A percentile compares a stretch with the other conserved stretches of the same genome.
Conservation (phyloP, 2,329 filamentous ascomycete species). For the Claviceps sp. region DNA sequence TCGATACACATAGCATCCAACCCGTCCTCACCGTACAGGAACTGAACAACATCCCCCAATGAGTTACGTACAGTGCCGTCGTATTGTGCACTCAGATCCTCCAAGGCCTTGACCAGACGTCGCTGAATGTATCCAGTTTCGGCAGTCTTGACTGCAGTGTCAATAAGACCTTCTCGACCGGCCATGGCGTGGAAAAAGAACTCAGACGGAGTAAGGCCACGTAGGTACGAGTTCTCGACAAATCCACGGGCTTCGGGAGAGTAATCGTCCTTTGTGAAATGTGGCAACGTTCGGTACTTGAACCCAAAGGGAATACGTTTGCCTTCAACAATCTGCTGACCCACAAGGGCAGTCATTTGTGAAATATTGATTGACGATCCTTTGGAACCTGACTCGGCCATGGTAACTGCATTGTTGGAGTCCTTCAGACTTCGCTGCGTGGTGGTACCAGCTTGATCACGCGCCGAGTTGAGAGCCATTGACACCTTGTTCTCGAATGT, state of each 20-base stretch:
- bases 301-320: conserved; percentile 99
- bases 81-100: conserved; percentile 95
- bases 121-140: conserved; percentile 99
- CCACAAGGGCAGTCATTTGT: conserved; percentile 96
- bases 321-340: conserved; percentile 95
- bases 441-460: conserved; percentile 88
- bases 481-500: conserved; percentile 98
- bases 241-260: conserved; percentile 94
- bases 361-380: conserved; percentile 99
- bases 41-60: conserved; percentile 89
- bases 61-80: conserved; percentile 97
- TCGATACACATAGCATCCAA: conserved; percentile 90
- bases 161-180: conserved; percentile 98
- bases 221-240: conserved; percentile 95
- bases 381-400: conserved; percentile 94
- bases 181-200: conserved; percentile 99
- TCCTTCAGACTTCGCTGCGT: conserved; percentile 90
- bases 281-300: conserved; percentile 91
- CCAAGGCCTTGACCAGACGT: conserved; percentile 92
- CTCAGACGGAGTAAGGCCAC: conserved; percentile 85
- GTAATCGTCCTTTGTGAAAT: conserved; percentile 99
- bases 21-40: conserved; percentile 95
- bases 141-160: conserved; percentile 97
- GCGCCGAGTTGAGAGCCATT: conserved; percentile 83
- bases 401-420: conserved; percentile 90